A percentile compares a stretch with the other conserved stretches of the same genome.
Conservation (phyloP, 805 yeast species). For the Danielia reshetovae region DNA sequence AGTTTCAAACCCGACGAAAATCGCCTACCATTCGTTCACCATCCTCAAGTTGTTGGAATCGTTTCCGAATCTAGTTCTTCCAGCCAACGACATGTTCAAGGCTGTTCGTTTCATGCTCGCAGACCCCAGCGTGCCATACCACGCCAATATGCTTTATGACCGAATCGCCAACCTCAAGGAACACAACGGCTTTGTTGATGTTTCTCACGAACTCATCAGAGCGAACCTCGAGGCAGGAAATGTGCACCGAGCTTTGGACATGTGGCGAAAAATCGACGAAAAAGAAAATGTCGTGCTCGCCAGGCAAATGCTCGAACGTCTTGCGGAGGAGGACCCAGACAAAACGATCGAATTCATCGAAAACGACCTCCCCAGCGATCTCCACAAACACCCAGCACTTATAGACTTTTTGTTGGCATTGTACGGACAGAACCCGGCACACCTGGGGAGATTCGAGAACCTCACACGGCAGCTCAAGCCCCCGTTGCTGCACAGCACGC, state of each 20-base stretch:
- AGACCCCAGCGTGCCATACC: slow-evolving; percentile 10
- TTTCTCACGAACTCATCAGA: slow-evolving; percentile 5
- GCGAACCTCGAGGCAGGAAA: slow-evolving; percentile 14
- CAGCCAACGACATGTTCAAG: slow-evolving; percentile 2
- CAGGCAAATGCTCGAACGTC: slow-evolving; percentile 1
- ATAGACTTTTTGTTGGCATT: slow-evolving; percentile 14
- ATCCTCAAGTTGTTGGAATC: slow-evolving; percentile 7
- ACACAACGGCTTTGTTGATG: neutral
- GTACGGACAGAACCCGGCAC: slow-evolving; percentile 15
- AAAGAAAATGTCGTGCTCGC: slow-evolving; percentile 2
- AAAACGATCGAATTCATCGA: slow-evolving; percentile 1
- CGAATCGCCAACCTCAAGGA: too few species aligned
- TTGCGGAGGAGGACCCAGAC: neutral
- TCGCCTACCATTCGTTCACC: slow-evolving; percentile 11
- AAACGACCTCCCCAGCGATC: slow-evolving; percentile 5
- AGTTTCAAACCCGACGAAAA: slow-evolving; percentile 1
- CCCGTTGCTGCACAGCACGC: slow-evolving; percentile 30
- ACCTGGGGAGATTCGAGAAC: slow-evolving; percentile 12
- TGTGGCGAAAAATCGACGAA: slow-evolving; percentile 15
- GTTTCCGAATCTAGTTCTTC: neutral
- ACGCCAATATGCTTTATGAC: slow-evolving; percentile 17
- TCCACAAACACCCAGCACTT: slow-evolving; percentile 6
- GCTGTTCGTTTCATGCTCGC: slow-evolving; percentile 10
- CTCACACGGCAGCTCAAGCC: slow-evolving; percentile 21
- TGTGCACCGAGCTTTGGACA: slow-evolving; percentile 9